These are phyloP conservation scores for Brassica rapa DNA, from an alignment of 345 rosid genomes.

Conservation along the genomic window DNA sequence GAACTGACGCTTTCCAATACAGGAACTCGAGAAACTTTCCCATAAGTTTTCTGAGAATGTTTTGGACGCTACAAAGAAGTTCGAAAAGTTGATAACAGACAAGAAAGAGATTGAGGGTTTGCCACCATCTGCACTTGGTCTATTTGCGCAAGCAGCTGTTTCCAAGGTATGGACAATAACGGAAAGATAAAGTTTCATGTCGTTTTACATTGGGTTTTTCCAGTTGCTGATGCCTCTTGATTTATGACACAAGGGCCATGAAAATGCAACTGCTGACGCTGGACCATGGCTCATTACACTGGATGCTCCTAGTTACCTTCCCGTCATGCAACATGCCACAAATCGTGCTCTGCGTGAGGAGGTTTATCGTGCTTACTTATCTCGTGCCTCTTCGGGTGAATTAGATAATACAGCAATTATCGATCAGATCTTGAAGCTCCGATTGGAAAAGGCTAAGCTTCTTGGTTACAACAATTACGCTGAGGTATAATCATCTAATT, in stretches of 20 bases:
- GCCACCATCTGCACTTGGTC: constrained; percentile 85
- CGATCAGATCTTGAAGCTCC: constrained; percentile 77
- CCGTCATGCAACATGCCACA: constrained; percentile 92
- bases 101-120: constrained; percentile 86
- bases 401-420: constrained; percentile 77
- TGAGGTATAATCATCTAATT: constrained; percentile 57
- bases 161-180: constrained; percentile 60
- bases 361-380: constrained; percentile 70
- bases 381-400: constrained; percentile 82
- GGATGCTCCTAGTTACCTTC: constrained; percentile 79
- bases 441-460: constrained; percentile 84
- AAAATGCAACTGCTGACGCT: constrained; percentile 77
- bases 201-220: not conserved
- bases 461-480: constrained; percentile 81
- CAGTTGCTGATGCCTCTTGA: constrained; percentile 10
- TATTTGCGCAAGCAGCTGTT: constrained; percentile 88
- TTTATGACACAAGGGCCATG: constrained; percentile 63
- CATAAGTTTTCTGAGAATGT: constrained; percentile 85
- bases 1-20: constrained; percentile 21
- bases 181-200: constrained; percentile 7
- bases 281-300: constrained; percentile 95
- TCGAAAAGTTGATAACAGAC: constrained; percentile 78
- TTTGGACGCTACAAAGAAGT: constrained; percentile 88
- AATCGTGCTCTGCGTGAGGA: constrained; percentile 89
- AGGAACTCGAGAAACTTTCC: constrained; percentile 82